phyloP scores from a whole-genome alignment of 495 filamentous ascomycete genomes.

The Podospora sp. region DNA sequence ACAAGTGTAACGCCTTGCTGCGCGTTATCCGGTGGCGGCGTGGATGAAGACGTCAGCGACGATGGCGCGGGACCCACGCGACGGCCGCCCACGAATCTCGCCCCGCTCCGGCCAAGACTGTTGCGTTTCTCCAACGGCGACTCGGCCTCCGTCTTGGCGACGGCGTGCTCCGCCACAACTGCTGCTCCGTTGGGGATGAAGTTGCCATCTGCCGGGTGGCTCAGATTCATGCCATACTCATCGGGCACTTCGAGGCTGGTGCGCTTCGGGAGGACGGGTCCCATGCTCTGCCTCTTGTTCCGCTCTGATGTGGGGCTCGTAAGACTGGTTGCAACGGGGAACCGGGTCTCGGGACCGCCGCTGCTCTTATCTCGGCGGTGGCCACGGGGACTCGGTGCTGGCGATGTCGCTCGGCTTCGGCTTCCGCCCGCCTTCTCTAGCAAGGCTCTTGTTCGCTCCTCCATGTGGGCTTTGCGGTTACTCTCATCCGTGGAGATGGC shows the following conservation, averaged over 20 bases:
- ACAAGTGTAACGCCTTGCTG: slow-evolving; percentile 35
- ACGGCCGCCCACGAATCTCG: slow-evolving; percentile 46
- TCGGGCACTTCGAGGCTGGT: slow-evolving; percentile 52
- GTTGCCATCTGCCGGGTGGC: slow-evolving; percentile 48
- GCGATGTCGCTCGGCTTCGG: slow-evolving; percentile 72
- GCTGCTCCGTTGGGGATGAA: slow-evolving; percentile 34
- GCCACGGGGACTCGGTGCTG: slow-evolving; percentile 61
- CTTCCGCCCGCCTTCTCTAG: slow-evolving; percentile 58
- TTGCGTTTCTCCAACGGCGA: slow-evolving; percentile 50
- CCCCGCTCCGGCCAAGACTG: slow-evolving; percentile 51
- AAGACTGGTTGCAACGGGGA: slow-evolving; percentile 78
- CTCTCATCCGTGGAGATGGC: slow-evolving; percentile 96
- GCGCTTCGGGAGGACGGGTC: slow-evolving; percentile 45
- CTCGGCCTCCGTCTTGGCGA: slow-evolving; percentile 43
- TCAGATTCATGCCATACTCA: slow-evolving; percentile 37
- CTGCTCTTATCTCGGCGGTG: slow-evolving; percentile 79
- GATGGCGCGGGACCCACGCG: slow-evolving; percentile 41
- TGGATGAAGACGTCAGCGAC: slow-evolving; percentile 17
- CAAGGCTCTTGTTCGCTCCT: slow-evolving; percentile 85
- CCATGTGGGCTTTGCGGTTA: slow-evolving; percentile 90
- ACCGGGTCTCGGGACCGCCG: slow-evolving; percentile 77
- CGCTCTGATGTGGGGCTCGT: slow-evolving; percentile 55
- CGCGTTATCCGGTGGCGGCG: slow-evolving; percentile 5
- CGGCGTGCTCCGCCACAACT: slow-evolving; percentile 38
- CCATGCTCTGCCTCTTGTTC: slow-evolving; percentile 43